These are phyloP conservation scores for Curvularia hawaiiensis DNA, from an alignment of 2,329 filamentous ascomycete species.

Conservation along the genomic window DNA sequence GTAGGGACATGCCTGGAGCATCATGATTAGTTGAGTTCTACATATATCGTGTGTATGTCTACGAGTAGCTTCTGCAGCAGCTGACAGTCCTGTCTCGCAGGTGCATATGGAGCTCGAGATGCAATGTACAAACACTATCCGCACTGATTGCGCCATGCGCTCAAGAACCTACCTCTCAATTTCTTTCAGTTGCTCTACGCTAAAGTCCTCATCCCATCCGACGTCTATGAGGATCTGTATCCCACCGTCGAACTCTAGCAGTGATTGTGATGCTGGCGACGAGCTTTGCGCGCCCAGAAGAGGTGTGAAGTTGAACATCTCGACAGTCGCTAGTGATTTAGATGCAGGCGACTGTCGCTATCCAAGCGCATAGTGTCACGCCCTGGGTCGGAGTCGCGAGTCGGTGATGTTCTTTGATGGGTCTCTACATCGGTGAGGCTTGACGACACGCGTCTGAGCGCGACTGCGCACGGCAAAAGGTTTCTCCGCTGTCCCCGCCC, in stretches of 20 bases:
- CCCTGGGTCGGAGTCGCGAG: background rate
- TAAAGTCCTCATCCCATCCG: constrained; percentile 94
- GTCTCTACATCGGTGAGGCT: constrained; percentile 5
- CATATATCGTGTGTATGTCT: constrained; percentile 13
- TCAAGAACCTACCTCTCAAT: constrained; percentile 74
- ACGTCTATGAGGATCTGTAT: constrained; percentile 95
- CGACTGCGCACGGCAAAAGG: constrained; percentile 9
- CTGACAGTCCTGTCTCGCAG: constrained; percentile 2
- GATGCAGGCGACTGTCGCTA: constrained; percentile 6
- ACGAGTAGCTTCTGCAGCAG: constrained; percentile 2
- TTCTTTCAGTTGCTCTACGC: constrained; percentile 79
- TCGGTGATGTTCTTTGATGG: constrained; percentile 7
- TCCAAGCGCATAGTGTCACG: constrained; percentile 13
- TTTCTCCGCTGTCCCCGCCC: background rate
- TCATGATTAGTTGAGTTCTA: constrained; percentile 26
- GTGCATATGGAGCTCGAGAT: constrained; percentile 3
- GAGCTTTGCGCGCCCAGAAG: constrained; percentile 89
- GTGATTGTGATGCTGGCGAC: constrained; percentile 88
- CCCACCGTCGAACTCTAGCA: constrained; percentile 93
- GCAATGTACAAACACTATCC: background rate
- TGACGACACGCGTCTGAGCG: constrained; percentile 15
- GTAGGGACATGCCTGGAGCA: constrained; percentile 79
- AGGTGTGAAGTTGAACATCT: constrained; percentile 95
- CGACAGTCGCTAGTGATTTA: constrained; percentile 6
- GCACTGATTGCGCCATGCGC: background rate